Percentiles rank a stretch among this genome's conserved stretches.
These are phyloP conservation scores for Dipodascopsis tothii DNA, from an alignment of 805 yeast species.

Conservation along the genomic window DNA sequence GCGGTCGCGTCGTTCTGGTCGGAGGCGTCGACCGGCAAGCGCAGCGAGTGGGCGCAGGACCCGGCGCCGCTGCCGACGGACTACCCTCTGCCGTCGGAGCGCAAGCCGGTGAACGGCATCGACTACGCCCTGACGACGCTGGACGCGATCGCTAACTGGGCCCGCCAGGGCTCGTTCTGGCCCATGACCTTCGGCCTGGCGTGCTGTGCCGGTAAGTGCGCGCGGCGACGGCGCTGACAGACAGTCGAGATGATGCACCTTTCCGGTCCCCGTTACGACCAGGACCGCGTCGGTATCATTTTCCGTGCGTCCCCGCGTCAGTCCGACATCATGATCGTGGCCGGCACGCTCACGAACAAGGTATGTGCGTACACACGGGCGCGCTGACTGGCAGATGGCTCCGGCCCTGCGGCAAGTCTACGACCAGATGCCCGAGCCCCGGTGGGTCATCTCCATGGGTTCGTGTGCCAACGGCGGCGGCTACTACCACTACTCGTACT, in stretches of 20 bases:
- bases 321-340: slow-evolving; percentile 85
- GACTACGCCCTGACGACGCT: slow-evolving; percentile 78
- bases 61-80: slow-evolving; percentile 47
- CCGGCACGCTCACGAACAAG: slow-evolving; percentile 82
- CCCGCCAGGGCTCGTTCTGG: slow-evolving; percentile 86
- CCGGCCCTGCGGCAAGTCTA: slow-evolving; percentile 88
- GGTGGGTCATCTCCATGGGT: slow-evolving; percentile 93
- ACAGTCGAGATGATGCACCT: slow-evolving; percentile 87
- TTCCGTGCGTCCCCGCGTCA: slow-evolving; percentile 92
- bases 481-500: slow-evolving; percentile 80
- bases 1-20: background rate
- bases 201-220: slow-evolving; percentile 56
- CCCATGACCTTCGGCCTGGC: slow-evolving; percentile 89
- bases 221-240: background rate
- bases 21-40: background rate
- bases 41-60: background rate
- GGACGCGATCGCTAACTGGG: slow-evolving; percentile 83
- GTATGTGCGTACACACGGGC: slow-evolving; percentile 1
- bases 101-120: slow-evolving; percentile 50
- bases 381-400: slow-evolving; percentile 62
- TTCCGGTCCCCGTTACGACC: slow-evolving; percentile 84
- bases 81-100: slow-evolving; percentile 62
- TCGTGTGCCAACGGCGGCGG: slow-evolving; percentile 94
- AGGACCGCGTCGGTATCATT: slow-evolving; percentile 84
- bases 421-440: slow-evolving; percentile 91